Evolutionary conservation across 2,329 filamentous ascomycete species (phyloP).

Genomic region (Coleophoma crateriformis): DNA sequence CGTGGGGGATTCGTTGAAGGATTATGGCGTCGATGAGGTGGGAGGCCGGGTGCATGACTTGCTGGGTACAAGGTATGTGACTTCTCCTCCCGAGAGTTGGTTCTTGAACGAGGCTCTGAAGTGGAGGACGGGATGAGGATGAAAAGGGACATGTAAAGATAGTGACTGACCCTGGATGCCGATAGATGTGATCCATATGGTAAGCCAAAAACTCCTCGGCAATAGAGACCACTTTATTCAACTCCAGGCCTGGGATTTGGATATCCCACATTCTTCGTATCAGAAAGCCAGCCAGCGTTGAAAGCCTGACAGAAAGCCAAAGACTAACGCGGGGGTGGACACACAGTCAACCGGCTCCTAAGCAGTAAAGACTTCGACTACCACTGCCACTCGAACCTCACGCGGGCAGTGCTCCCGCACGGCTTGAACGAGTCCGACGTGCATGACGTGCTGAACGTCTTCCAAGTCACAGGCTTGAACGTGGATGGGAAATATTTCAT

Average conservation of each 20-base stretch:
- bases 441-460: conserved; percentile 82
- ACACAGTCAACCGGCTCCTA: conserved; percentile 62
- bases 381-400: conserved; percentile 80
- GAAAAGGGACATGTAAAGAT: not conserved
- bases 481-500: conserved; percentile 72
- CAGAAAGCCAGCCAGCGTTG: not conserved
- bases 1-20: conserved; percentile 57
- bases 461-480: conserved; percentile 78
- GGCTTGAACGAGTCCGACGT: conserved; percentile 69
- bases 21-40: conserved; percentile 55
- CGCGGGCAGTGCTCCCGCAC: conserved; percentile 62
- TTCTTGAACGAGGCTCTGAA: not conserved
- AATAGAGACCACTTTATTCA: too few species aligned
- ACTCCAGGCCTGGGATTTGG: too few species aligned
- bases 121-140: too few species aligned
- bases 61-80: conserved; percentile 53
- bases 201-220: conserved; percentile 13
- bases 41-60: conserved; percentile 72
- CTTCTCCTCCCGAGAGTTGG: too few species aligned
- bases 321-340: too few species aligned
- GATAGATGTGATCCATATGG: conserved; percentile 70
- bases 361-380: conserved; percentile 69
- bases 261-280: not conserved
- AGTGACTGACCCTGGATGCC: not conserved
- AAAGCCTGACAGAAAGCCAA: too few species aligned